Base-by-base conservation (phyloP, 139 green algal genomes). In the Monoraphidium neglectum region DNA sequence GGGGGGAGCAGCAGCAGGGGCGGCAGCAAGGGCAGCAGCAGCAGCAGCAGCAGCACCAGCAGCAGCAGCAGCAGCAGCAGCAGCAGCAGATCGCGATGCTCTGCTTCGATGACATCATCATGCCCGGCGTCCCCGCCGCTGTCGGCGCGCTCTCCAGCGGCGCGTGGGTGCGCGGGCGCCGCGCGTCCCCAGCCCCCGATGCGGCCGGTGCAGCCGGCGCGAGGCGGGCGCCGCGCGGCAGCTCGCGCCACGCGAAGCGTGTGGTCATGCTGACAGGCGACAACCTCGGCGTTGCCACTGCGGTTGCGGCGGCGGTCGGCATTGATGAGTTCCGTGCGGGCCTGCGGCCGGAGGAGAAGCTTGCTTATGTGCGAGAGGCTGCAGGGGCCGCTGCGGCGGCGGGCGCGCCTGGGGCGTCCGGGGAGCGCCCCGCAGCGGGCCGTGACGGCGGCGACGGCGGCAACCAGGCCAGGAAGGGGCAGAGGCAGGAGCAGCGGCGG, bases 331-430 rank as follows among this genome's bases (percentile, higher is more conserved):
- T 91, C 57, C 61, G 65, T 2, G 81, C 92, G 26, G 87, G 72
- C 1, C 83, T 98, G 43, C 86, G 78, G n/a, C 94, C 94, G 0
- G 83, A 92, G 62, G 78, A 94, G 62, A 98, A 98, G 82, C 87
- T 97, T 56, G 35, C 35, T 0, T 83, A 68, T 57, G 69, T 84
- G 36, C 60, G 66, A 43, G n/a, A 69, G 26, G 67, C 54, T 64
- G 69, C 56, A 64, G 28, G 46, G 32, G 68, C 35, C n/a, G 68
- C 82, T 8, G 61, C 37, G 73, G 68, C 74, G 51, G 35, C 28
- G 36, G 77, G 59, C n/a, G 37, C 1, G 1, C 35, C 36, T 24
- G 67, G 37, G 12, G 54, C 15, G 43, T 12, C 43, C 8, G 8
- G 8, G 43, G 43, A 8, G 8, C 8, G 8, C 43, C 8, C 64